Percentiles rank a stretch among this genome's conserved stretches.
These are phyloP conservation scores for Aspergillus diversus DNA, from an alignment of 495 filamentous ascomycete genomes.

Conservation along the genomic window DNA sequence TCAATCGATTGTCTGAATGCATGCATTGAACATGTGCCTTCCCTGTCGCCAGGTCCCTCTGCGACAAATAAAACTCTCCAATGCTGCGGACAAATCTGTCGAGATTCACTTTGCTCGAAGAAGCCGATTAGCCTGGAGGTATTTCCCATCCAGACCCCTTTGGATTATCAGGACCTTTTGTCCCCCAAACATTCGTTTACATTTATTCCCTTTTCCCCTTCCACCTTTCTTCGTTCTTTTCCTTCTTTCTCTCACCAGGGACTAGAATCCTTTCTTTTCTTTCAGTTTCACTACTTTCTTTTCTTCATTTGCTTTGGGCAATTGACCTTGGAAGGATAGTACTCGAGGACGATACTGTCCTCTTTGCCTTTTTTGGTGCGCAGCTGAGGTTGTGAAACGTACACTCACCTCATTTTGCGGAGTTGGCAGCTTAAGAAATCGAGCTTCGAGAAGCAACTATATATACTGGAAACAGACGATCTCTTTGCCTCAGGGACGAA, in stretches of 20 bases:
- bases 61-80: conserved; percentile 30
- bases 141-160: conserved; percentile 12
- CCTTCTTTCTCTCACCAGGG: conserved; percentile 10
- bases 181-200: conserved; percentile 26
- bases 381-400: neutral
- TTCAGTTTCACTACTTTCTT: conserved; percentile 7
- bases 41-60: conserved; percentile 19
- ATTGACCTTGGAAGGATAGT: neutral
- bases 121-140: conserved; percentile 23
- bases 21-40: conserved; percentile 32
- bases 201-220: conserved; percentile 16
- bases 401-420: neutral
- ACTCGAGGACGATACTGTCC: neutral
- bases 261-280: conserved; percentile 16
- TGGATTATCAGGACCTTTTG: conserved; percentile 13
- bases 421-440: neutral
- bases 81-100: conserved; percentile 27
- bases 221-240: conserved; percentile 24
- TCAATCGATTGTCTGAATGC: conserved; percentile 27
- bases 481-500: conserved; percentile 5
- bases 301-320: neutral
- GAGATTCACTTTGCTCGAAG: conserved; percentile 16
- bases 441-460: conserved; percentile 4
- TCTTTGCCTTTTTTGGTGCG: neutral
- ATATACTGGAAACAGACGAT: neutral